Evolutionary conservation across 345 rosid species (phyloP), one percentile per base, ranked within the genome.

Genomic region (Mangifera indica): DNA sequence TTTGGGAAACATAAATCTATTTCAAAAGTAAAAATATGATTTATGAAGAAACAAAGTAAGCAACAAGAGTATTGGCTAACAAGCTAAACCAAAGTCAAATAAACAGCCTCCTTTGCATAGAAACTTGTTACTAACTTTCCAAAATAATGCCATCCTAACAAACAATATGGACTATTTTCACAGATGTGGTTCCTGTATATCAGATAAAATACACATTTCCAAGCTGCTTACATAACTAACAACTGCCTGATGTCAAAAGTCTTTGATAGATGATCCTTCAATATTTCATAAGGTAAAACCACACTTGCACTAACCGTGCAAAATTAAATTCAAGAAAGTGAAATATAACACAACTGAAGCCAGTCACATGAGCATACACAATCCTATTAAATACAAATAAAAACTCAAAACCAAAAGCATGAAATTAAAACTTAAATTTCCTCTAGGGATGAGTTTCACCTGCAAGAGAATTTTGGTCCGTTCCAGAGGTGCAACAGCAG

Each of bases 401-500:
- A 37, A 37, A 8, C 42, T 6, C 8, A 37, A 6, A 37, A 5
- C 42, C 8, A 52, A 37, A 1, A 4, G 17, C 45, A 67, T 21
- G 60, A 64, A 46, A 54, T 51, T 67, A 37, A 4, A 12, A 17
- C 18, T 34, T 12, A 52, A 25, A 15, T 2, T 10, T 26, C 37
- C 60, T 10, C 5, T 21, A 22, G n/a, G 53, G 25, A 22, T 24
- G 69, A 9, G 56, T 25, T 51, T 80, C 71, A 94, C 98, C 98
- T 92, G 98, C 79, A 94, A 76, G 6, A 94, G 89, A 69, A 94
- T 94, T 75, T 94, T 94, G 76, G 76, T 86, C 72, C 99, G 87
- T 67, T 92, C 98, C 48, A 95, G 85, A 26, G 98, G 99, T 4
- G 98, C 99, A 77, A 95, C 88, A 7, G 92, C 91, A 71, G 97